These are phyloP conservation scores for Taiwanofungus camphoratus DNA, from an alignment of 1,284 basidiomycete genomes.

Conservation along the genomic window DNA sequence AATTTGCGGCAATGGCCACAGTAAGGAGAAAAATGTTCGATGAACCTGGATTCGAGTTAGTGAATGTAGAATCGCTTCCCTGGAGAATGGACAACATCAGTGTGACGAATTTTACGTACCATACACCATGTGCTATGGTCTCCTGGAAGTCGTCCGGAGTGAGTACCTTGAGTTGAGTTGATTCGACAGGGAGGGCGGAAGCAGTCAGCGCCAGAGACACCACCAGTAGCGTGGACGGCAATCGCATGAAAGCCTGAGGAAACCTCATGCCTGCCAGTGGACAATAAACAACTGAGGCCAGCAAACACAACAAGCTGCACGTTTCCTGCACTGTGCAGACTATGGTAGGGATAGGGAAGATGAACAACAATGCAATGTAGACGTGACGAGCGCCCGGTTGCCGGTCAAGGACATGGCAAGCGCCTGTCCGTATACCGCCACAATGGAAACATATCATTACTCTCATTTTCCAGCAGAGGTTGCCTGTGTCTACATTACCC, in stretches of 20 bases:
- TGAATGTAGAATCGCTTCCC: too few relatives aligned
- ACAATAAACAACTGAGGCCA: too few relatives aligned
- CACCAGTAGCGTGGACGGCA: constrained; percentile 30
- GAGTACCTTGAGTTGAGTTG: constrained; percentile 33
- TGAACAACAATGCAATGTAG: neutral
- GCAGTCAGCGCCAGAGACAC: constrained; percentile 30
- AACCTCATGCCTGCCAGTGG: constrained; percentile 19
- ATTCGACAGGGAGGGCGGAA: constrained; percentile 35
- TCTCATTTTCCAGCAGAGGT: constrained; percentile 41
- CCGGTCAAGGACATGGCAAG: too few relatives aligned
- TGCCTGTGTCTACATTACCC: constrained; percentile 54
- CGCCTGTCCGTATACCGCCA: neutral
- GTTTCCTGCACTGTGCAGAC: too few relatives aligned
- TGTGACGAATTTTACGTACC: constrained; percentile 36
- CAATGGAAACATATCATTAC: constrained; percentile 51
- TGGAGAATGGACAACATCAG: too few relatives aligned
- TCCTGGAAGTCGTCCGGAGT: constrained; percentile 63
- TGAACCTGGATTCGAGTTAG: constrained; percentile 38
- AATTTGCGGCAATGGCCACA: constrained; percentile 77
- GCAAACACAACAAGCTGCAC: too few relatives aligned
- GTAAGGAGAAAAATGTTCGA: constrained; percentile 76
- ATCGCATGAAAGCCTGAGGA: constrained; percentile 17
- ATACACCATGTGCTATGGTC: constrained; percentile 57
- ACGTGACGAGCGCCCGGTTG: too few relatives aligned
- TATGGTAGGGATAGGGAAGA: neutral